Evolutionary conservation across 2,329 filamentous ascomycete species (phyloP), one percentile per base, ranked within the genome.

Genomic region (Alternaria gansuensis): DNA sequence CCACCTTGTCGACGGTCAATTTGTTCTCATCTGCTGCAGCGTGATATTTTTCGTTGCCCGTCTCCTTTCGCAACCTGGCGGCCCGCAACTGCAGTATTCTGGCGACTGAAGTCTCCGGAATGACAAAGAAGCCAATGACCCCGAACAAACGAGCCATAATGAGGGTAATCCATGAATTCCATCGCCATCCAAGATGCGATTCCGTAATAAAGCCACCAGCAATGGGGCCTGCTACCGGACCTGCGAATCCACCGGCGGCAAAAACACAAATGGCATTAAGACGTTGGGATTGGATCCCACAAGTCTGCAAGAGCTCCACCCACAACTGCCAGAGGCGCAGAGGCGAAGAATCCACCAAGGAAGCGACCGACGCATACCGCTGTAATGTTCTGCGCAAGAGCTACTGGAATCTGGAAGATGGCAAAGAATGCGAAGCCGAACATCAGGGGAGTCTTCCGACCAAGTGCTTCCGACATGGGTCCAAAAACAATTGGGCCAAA

Each of bases 1-100:
- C 81, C 9, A 92, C 81, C 58, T 90, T 86, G 14, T 76, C 75
- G 36, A 90, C 57, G 13, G 81, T 86, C 5, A 90, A 83, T 60
- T 91, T 87, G 83, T 87, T 89, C 14, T 71, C 70, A 54, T 83
- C 79, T 9, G 79, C 75, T 31, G 77, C 78, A 0, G 80, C 78
- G 10, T 77, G 73, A 14, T 81, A 74, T 14, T 68, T 61, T 1
- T 56, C 59, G 60, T 83, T 81, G 2, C 69, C 70, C 3, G 71
- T 72, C 14, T 75, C 69, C 24, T 72, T 72, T 9, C 74, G 66
- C n/a, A 75, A 50, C 29, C 64, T 68, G 1, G 70, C 68, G 7
- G 74, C 74, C 4, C 72, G 67, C 4, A 67, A 52, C 40, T 76
- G 74, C 21, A 77, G 50, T 28, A 76, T 75, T 26, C 59, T 63